Base-by-base conservation (phyloP, 352 stramenopile species). In the Phytopythium chamaehyphon region DNA sequence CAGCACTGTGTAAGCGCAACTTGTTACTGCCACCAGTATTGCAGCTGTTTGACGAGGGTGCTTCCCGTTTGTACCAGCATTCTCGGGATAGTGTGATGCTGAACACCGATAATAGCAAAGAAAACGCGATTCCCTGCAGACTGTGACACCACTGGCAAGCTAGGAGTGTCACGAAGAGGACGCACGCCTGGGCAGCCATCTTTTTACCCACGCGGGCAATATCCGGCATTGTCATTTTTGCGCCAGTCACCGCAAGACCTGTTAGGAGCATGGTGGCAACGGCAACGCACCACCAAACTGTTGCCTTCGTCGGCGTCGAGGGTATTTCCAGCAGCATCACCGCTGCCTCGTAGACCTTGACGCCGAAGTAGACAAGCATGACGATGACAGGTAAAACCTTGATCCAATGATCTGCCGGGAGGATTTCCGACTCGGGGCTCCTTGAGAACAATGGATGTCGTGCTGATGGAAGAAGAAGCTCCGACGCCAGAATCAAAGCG, bases 21-120 rank as follows among this genome's bases (percentile, higher is more conserved):
- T 26, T 33, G 1, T 19, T 22, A n/a, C 6, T 19, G 9, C 12
- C 28, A 6, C 3, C 16, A 21, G n/a, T 2, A 8, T 36, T 6
- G 9, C 28, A 33, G 5, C 5, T 33, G 5, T 5, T 33, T 33
- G 28, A 9, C 28, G 28, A 33, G 2, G 22, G 33, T 6, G 22
- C 28, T 57, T 90, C 71, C 21, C 88, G 82, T 55, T 87, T 75
- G 54, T 88, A 65, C 80, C 80, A 90, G 54, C 80, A 87, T 36
- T 90, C 80, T 6, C 63, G 59, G 3, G 80, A 90, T 39, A 91
- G 68, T 8, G 62, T 76, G 24, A 82, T 65, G 45, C 73, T 88
- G 55, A 91, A 91, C 54, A 69, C 76, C 19, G 78, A 89, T 10
- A 89, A 53, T 6, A 66, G 63, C 39, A 59, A 73, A 0, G 76